These are phyloP conservation scores for Rhodotorula sp. DNA, from an alignment of 1,284 basidiomycete genomes.

Conservation along the genomic window DNA sequence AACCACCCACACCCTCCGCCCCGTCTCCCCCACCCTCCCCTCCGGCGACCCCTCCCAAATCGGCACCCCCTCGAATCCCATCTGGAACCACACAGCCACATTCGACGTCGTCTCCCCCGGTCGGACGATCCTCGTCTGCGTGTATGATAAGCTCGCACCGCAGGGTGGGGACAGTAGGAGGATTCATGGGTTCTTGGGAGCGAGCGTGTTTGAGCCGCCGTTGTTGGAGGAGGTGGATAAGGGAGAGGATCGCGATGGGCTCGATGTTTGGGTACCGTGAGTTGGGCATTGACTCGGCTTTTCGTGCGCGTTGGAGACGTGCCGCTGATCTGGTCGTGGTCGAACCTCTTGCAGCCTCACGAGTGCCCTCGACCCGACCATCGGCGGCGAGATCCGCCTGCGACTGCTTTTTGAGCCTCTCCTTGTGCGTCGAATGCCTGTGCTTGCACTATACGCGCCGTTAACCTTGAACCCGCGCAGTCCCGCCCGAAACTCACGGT, in stretches of 20 bases:
- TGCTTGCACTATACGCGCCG: conserved; percentile 35
- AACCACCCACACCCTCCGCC: background rate
- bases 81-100: conserved; percentile 50
- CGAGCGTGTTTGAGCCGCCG: conserved; percentile 47
- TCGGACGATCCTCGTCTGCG: conserved; percentile 48
- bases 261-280: conserved; percentile 50
- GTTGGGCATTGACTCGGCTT: background rate
- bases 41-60: conserved; percentile 31
- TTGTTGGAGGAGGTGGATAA: conserved; percentile 24
- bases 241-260: conserved; percentile 44
- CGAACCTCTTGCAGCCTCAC: conserved; percentile 6
- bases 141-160: conserved; percentile 47
- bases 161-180: conserved; percentile 19
- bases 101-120: conserved; percentile 50
- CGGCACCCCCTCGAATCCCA: conserved; percentile 43
- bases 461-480: conserved; percentile 18
- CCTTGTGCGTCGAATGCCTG: conserved; percentile 8
- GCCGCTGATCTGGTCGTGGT: background rate
- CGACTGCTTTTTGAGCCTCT: conserved; percentile 31
- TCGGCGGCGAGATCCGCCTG: conserved; percentile 34
- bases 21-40: conserved; percentile 25
- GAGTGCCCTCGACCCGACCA: conserved; percentile 25
- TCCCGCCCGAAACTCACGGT: conserved; percentile 47
- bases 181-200: conserved; percentile 49
- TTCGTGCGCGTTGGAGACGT: background rate